Conservation (phyloP, 2,329 filamentous ascomycete genomes). For the Curvularia lunata region DNA sequence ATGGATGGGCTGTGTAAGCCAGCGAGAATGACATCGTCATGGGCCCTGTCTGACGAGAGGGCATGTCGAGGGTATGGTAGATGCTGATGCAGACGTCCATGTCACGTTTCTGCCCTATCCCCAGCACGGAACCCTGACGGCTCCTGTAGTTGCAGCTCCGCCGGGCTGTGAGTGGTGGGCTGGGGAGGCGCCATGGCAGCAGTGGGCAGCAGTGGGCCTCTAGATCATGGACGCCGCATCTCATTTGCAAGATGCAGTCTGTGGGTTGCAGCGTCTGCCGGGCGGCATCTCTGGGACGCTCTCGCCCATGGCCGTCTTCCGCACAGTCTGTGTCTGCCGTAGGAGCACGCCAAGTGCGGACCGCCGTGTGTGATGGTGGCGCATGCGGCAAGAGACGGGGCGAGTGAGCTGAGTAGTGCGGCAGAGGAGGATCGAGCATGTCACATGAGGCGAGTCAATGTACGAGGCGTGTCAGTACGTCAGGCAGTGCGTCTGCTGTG, state of each 20-base stretch:
- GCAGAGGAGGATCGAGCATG: constrained; percentile 11
- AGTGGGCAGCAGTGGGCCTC: constrained; percentile 8
- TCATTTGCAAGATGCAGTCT: constrained; percentile 11
- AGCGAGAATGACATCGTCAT: constrained; percentile 18
- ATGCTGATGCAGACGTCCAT: constrained; percentile 22
- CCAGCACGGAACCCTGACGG: constrained; percentile 18
- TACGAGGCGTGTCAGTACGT: neutral
- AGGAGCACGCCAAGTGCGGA: constrained; percentile 15
- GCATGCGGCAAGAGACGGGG: constrained; percentile 3
- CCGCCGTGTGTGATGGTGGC: constrained; percentile 18
- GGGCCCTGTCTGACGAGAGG: constrained; percentile 11
- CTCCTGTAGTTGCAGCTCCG: constrained; percentile 19
- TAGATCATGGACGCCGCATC: constrained; percentile 14
- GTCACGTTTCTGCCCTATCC: constrained; percentile 22
- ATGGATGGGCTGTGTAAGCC: neutral
- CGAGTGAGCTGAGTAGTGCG: neutral
- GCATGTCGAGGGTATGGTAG: neutral
- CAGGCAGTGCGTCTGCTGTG: neutral
- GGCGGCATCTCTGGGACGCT: constrained; percentile 15
- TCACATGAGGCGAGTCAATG: no score
- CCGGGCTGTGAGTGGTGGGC: constrained; percentile 27
- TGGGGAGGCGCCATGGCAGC: constrained; percentile 32
- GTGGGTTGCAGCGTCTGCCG: constrained; percentile 30
- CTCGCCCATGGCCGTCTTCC: constrained; percentile 15
- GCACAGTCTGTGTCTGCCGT: constrained; percentile 7